Base-by-base conservation (phyloP, 176 grass and related monocot genomes). In the Juncus inflexus region DNA sequence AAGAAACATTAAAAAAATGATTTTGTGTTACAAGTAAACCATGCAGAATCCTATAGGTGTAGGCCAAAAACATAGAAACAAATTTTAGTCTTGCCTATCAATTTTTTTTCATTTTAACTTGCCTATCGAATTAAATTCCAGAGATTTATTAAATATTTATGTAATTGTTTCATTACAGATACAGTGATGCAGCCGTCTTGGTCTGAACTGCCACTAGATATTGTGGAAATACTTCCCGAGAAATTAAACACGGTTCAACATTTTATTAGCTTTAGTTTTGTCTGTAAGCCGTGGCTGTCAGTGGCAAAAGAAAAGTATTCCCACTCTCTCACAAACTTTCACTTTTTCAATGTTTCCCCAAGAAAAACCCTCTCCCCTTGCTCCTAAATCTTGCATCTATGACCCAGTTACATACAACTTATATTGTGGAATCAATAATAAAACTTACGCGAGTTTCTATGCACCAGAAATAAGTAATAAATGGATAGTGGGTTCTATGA, bases 161-260 rank as follows among this genome's bases (percentile, higher is more conserved):
- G n/a, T n/a, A n/a, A n/a, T n/a, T n/a, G n/a, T n/a, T n/a, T n/a
- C n/a, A n/a, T n/a, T n/a, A n/a, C n/a, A n/a, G n/a, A n/a, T n/a
- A n/a, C n/a, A n/a, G n/a, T n/a, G n/a, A n/a, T n/a, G n/a, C n/a
- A n/a, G n/a, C n/a, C n/a, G n/a, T 52, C 8, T 9, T 66, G 64
- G 64, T 66, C 64, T 5, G 36, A 52, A 66, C 64, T 66, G 45
- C 64, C 45, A 3, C 28, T 67, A 50, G 64, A 67, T 53, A 53
- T 67, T 47, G 9, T 67, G 4, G 64, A 67, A 19, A 67, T n/a
- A 2, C 51, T n/a, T 35, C 47, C 51, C 8, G 35, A 67, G 36
- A 67, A 7, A 53, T 2, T 67, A 28, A 42, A 67, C 7, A 50
- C n/a, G 50, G 11, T 50, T 12, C 43, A 50, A 67, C 42, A 67